phyloP scores from a whole-genome alignment of 2,329 filamentous ascomycete genomes.

The Ophiocordyceps unilateralis region DNA sequence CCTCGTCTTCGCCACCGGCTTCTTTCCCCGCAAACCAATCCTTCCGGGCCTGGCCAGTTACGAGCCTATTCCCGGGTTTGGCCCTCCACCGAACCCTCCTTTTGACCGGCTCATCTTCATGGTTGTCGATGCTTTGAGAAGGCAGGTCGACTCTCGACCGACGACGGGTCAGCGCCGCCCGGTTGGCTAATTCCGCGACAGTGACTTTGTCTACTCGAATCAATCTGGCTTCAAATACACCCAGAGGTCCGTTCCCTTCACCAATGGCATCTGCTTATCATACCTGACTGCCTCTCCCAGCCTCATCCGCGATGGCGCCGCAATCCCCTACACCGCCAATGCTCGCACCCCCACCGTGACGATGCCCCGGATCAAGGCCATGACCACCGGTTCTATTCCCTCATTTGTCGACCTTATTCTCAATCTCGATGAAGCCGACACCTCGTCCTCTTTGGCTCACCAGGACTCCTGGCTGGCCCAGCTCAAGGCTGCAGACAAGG shows the following conservation, averaged over 20 bases:
- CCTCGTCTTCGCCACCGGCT: constrained; percentile 67
- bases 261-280: constrained; percentile 2
- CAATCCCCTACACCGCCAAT: constrained; percentile 87
- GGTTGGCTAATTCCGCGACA: constrained; percentile 21
- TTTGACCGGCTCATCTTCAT: constrained; percentile 93
- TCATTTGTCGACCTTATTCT: constrained; percentile 95
- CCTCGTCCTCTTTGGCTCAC: constrained; percentile 65
- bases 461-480: constrained; percentile 97
- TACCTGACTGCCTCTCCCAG: constrained; percentile 24
- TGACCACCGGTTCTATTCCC: constrained; percentile 94
- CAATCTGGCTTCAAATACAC: constrained; percentile 74
- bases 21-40: constrained; percentile 96
- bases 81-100: constrained; percentile 41
- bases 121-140: constrained; percentile 89
- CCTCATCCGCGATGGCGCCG: constrained; percentile 66
- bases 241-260: constrained; percentile 45
- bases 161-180: neutral
- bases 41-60: constrained; percentile 67
- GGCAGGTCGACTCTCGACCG: constrained; percentile 27
- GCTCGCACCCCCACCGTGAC: constrained; percentile 95
- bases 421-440: constrained; percentile 90
- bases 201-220: constrained; percentile 81
- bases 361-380: constrained; percentile 93
- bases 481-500: constrained; percentile 54
- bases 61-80: constrained; percentile 33